These are phyloP conservation scores for Penicillium psychrosexuale DNA, from an alignment of 2,329 filamentous ascomycete species.

Conservation along the genomic window DNA sequence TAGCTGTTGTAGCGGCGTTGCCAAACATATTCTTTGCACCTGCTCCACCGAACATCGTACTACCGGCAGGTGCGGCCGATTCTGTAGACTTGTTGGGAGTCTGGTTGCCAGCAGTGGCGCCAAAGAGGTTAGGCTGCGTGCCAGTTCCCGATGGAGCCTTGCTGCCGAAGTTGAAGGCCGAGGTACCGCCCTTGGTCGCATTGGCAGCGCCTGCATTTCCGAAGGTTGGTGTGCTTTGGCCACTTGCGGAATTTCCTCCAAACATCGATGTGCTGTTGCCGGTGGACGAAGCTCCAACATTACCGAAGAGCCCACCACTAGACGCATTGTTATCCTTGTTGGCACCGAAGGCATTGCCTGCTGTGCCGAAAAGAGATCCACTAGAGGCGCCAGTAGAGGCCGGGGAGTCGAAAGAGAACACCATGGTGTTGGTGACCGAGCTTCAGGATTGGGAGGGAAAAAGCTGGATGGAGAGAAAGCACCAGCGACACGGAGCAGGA, in stretches of 20 bases:
- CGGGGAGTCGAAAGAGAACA: constrained; percentile 39
- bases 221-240: constrained; percentile 26
- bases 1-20: constrained; percentile 32
- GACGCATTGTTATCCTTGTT: constrained; percentile 30
- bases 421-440: constrained; percentile 29
- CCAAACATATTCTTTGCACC: constrained; percentile 34
- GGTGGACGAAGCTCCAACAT: constrained; percentile 35
- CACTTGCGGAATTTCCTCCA: constrained; percentile 25
- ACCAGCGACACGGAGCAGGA: constrained; percentile 13
- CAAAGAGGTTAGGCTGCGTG: constrained; percentile 29
- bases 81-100: constrained; percentile 41
- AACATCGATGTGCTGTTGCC: constrained; percentile 33
- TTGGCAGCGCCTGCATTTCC: constrained; percentile 25
- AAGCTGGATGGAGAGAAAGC: constrained; percentile 15
- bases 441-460: constrained; percentile 18
- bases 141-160: constrained; percentile 25
- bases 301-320: constrained; percentile 42
- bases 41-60: constrained; percentile 35
- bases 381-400: constrained; percentile 35
- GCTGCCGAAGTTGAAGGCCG: constrained; percentile 37
- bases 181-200: constrained; percentile 20
- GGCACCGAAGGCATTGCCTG: constrained; percentile 32
- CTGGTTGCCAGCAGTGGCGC: constrained; percentile 22
- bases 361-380: constrained; percentile 35
- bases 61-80: constrained; percentile 30